Conservation (phyloP, 2,329 filamentous ascomycete species). For the Zopfia rhizophila region DNA sequence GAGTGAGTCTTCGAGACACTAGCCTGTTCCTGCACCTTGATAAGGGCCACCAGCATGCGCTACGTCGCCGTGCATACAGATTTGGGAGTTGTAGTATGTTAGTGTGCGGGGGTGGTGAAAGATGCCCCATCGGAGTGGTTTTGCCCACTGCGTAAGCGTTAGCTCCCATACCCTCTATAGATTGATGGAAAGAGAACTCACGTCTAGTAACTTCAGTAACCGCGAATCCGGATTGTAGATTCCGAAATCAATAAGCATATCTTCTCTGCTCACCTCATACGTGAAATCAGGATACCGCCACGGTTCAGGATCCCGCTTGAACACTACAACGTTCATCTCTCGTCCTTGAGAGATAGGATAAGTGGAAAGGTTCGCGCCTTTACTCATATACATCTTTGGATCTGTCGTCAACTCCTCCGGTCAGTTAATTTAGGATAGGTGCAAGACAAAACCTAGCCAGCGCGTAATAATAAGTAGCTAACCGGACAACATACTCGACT, state of each 20-base stretch:
- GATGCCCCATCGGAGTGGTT: conserved; percentile 37
- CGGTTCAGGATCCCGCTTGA: conserved; percentile 23
- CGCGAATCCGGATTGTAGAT: conserved; percentile 22
- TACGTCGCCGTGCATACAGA: conserved; percentile 39
- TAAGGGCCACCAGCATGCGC: conserved; percentile 39
- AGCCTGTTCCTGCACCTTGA: conserved; percentile 40
- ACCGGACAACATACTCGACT: no score
- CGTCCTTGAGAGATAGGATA: conserved; percentile 37
- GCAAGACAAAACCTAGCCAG: no score
- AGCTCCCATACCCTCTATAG: no score
- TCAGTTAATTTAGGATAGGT: no score
- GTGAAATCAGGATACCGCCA: conserved; percentile 25
- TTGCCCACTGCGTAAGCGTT: no score
- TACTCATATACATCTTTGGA: conserved; percentile 42
- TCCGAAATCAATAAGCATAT: conserved; percentile 36
- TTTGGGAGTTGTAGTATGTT: conserved; percentile 32
- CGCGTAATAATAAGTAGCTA: no score
- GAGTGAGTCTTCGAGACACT: conserved; percentile 41
- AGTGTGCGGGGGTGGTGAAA: conserved; percentile 38
- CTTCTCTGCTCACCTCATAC: conserved; percentile 26
- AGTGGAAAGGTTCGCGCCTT: conserved; percentile 27
- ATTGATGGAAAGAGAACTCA: no score
- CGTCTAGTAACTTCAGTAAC: conserved; percentile 26
- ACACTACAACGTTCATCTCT: conserved; percentile 34
- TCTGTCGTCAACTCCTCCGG: conserved; percentile 39